These are phyloP conservation scores for Cryptomeria japonica DNA, from an alignment of 75 land plant genomes.

Conservation along the genomic window DNA sequence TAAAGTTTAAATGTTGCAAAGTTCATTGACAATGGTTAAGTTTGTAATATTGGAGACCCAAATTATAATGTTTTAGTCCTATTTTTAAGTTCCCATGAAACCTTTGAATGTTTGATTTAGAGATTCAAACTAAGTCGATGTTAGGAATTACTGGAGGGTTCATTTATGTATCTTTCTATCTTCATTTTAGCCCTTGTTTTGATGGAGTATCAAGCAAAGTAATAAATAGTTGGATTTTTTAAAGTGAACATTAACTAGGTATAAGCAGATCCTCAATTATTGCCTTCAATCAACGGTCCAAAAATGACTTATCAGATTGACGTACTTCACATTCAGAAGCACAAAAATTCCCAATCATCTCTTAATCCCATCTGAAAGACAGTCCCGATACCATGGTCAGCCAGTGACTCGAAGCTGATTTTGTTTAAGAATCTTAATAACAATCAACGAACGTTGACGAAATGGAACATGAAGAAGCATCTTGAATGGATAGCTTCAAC, in stretches of 20 bases:
- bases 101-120: not conserved
- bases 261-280: too few relatives aligned
- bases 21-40: too few relatives aligned
- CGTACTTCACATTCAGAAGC: not conserved
- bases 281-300: not conserved
- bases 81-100: too few relatives aligned
- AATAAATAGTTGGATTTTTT: not conserved
- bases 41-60: too few relatives aligned
- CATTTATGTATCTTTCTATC: not conserved
- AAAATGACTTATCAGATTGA: too few relatives aligned
- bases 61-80: too few relatives aligned
- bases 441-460: not conserved
- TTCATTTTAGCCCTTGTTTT: not conserved
- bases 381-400: not conserved
- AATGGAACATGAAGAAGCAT: not conserved
- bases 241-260: not conserved
- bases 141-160: not conserved
- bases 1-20: too few relatives aligned
- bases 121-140: not conserved
- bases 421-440: not conserved
- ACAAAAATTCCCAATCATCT: too few relatives aligned
- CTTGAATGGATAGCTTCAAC: not conserved
- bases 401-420: not conserved
- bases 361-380: not conserved
- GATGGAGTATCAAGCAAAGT: not conserved